Evolutionary conservation across 768 basidiomycete genomes (phyloP).

Genomic region (Boletus rex-veris): DNA sequence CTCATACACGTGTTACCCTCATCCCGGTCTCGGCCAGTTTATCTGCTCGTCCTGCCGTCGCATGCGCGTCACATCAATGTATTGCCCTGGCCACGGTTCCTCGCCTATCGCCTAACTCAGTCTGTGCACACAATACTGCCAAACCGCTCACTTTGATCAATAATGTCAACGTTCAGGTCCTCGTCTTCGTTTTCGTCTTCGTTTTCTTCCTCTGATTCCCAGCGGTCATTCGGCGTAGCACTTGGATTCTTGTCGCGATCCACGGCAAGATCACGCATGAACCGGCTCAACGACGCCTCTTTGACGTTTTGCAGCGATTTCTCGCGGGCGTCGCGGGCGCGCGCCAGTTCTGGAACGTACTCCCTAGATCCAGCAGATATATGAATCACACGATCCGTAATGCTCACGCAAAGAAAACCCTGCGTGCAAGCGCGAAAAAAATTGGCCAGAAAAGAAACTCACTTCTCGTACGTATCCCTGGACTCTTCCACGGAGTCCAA

Average conservation of each 20-base stretch:
- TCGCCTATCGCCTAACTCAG: slow-evolving; percentile 45
- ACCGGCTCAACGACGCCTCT: slow-evolving; percentile 68
- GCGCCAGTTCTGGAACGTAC: slow-evolving; percentile 86
- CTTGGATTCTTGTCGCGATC: slow-evolving; percentile 66
- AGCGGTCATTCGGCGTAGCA: slow-evolving; percentile 52
- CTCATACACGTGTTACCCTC: slow-evolving; percentile 13
- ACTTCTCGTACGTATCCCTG: slow-evolving; percentile 87
- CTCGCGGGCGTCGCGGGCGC: slow-evolving; percentile 62
- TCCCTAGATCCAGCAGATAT: slow-evolving; percentile 49
- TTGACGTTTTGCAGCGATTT: slow-evolving; percentile 62
- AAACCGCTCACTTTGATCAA: slow-evolving; percentile 62
- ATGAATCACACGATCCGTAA: slow-evolving; percentile 6
- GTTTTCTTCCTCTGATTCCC: slow-evolving; percentile 57
- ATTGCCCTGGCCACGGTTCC: slow-evolving; percentile 67
- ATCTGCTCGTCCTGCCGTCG: slow-evolving; percentile 53
- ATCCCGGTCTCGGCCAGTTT: slow-evolving; percentile 73
- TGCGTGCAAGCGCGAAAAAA: neutral
- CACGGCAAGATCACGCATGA: slow-evolving; percentile 78
- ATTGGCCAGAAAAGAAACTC: slow-evolving; percentile 22
- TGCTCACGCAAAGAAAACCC: neutral
- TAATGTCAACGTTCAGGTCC: slow-evolving; percentile 50
- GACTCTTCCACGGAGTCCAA: slow-evolving; percentile 89
- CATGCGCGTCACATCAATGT: slow-evolving; percentile 68
- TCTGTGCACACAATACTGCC: neutral
- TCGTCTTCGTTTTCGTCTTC: slow-evolving; percentile 50